phyloP scores from a whole-genome alignment of 768 basidiomycete genomes.

The Tricholomella constricta region DNA sequence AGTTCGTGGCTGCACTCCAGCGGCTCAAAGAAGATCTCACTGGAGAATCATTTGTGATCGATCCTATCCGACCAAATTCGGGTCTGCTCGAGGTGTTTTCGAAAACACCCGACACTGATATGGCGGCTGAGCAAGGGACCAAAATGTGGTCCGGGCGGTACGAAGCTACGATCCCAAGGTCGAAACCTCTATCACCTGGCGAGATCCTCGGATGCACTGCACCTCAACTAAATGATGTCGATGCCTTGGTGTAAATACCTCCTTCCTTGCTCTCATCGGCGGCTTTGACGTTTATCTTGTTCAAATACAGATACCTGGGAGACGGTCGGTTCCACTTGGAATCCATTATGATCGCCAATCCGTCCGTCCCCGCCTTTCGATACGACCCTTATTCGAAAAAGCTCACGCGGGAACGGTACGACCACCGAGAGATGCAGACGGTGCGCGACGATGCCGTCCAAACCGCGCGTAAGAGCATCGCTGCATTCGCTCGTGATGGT shows the following conservation, averaged over 20 bases:
- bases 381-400: constrained; percentile 99
- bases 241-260: constrained; percentile 81
- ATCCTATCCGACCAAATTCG: constrained; percentile 11
- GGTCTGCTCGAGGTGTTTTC: constrained; percentile 13
- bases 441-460: constrained; percentile 76
- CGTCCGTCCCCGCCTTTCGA: constrained; percentile 89
- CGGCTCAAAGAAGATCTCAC: constrained; percentile 79
- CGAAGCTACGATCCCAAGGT: constrained; percentile 75
- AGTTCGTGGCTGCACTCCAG: constrained; percentile 94
- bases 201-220: constrained; percentile 98
- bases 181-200: constrained; percentile 92
- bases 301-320: constrained; percentile 79
- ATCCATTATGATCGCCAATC: constrained; percentile 99
- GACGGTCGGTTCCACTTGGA: constrained; percentile 99
- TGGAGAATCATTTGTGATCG: constrained; percentile 31
- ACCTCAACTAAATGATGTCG: constrained; percentile 72
- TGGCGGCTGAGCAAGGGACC: constrained; percentile 9
- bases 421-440: constrained; percentile 84
- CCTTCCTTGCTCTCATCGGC: constrained; percentile 1
- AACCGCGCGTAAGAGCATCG: constrained; percentile 68
- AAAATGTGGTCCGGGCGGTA: constrained; percentile 64
- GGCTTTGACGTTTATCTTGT: constrained; percentile 4
- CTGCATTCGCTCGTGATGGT: constrained; percentile 23
- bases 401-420: constrained; percentile 88
- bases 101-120: background rate